phyloP scores from a whole-genome alignment of 2,329 filamentous ascomycete genomes.

The Camptophora hylomeconis region DNA sequence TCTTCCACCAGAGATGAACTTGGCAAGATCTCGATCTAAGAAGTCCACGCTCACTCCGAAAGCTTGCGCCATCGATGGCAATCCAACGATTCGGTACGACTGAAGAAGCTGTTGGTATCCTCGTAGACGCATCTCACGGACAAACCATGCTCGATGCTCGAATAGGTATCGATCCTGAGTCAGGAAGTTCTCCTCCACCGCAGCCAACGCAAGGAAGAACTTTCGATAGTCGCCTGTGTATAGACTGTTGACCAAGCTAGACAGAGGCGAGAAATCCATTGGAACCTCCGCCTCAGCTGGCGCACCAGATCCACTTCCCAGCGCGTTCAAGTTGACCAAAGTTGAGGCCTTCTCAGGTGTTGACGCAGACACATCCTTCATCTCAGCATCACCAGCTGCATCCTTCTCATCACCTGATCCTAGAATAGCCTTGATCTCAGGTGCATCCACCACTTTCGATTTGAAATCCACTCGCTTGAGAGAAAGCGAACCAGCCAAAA shows the following conservation, averaged over 20 bases:
- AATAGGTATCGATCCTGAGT: constrained; percentile 88
- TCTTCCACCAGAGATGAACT: constrained; percentile 88
- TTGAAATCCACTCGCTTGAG: constrained; percentile 98
- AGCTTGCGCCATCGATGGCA: constrained; percentile 92
- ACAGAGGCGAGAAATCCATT: constrained; percentile 79
- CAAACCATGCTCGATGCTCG: constrained; percentile 94
- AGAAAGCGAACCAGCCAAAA: constrained; percentile 84
- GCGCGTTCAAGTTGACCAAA: constrained; percentile 75
- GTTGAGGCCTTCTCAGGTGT: constrained; percentile 46
- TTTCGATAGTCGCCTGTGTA: constrained; percentile 90
- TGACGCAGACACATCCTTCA: constrained; percentile 46
- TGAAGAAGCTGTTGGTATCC: constrained; percentile 95
- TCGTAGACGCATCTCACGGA: constrained; percentile 92
- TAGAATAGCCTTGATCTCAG: constrained; percentile 94
- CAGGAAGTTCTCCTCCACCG: constrained; percentile 87
- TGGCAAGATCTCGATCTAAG: constrained; percentile 88
- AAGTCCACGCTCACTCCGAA: constrained; percentile 97
- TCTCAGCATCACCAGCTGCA: constrained; percentile 66
- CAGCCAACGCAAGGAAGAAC: constrained; percentile 81
- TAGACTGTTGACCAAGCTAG: constrained; percentile 76
- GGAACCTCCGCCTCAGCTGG: constrained; percentile 61
- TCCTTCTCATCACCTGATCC: constrained; percentile 82
- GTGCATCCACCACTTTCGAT: constrained; percentile 94
- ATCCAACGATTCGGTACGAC: constrained; percentile 92
- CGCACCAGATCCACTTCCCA: constrained; percentile 57